Percentiles rank a stretch among this genome's conserved stretches.
These are phyloP conservation scores for Umbelopsis ramanniana DNA, from an alignment of 192 early-diverging fungal species.

Conservation along the genomic window DNA sequence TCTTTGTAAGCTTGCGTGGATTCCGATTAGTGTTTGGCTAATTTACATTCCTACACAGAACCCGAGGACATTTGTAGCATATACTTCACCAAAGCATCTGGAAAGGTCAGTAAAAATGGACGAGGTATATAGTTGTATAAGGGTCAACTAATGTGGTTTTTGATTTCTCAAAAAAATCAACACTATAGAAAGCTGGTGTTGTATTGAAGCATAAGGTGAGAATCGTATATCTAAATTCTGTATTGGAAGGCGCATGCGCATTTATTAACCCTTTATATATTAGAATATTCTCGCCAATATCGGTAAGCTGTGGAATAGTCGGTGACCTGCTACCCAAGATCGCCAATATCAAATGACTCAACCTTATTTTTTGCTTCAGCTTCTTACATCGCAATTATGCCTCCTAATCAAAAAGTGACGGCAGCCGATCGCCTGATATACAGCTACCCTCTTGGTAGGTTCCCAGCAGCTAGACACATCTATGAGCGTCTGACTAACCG, in stretches of 20 bases:
- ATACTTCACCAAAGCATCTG: conserved; percentile 25
- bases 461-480: not conserved
- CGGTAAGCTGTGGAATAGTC: conserved; percentile 22
- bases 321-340: too few species aligned
- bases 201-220: conserved; percentile 44
- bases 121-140: not conserved
- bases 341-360: too few species aligned
- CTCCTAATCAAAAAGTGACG: conserved; percentile 38
- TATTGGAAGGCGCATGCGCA: not conserved
- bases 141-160: not conserved
- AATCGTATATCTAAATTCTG: not conserved
- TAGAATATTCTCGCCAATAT: conserved; percentile 43
- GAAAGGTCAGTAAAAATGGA: conserved; percentile 22
- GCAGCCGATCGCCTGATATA: conserved; percentile 38
- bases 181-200: conserved; percentile 28
- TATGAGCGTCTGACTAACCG: not conserved
- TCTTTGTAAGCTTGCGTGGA: too few species aligned
- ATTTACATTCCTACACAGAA: not conserved
- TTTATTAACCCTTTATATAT: not conserved
- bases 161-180: not conserved
- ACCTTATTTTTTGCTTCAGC: conserved; percentile 14
- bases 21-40: too few species aligned
- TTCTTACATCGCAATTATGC: conserved; percentile 34
- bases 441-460: conserved; percentile 46
- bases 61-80: conserved; percentile 35